A percentile compares a stretch with the other conserved stretches of the same genome.
Conservation (phyloP, 768 basidiomycete genomes). For the Crucibulum laeve region DNA sequence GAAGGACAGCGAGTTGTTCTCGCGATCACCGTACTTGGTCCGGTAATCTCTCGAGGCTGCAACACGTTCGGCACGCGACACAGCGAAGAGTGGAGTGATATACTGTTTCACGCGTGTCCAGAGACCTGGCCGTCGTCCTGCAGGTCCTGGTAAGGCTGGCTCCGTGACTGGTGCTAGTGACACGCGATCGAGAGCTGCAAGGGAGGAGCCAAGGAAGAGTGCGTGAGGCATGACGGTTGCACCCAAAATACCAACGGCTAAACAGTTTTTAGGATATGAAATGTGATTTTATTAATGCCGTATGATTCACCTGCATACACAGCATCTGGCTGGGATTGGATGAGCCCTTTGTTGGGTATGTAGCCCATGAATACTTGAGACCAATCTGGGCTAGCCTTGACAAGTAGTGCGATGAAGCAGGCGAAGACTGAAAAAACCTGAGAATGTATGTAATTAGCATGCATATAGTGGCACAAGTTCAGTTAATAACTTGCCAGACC, state of each 20-base stretch:
- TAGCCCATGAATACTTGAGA: slow-evolving; percentile 61
- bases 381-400: slow-evolving; percentile 64
- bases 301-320: slow-evolving; percentile 45
- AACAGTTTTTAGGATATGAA: slow-evolving; percentile 11
- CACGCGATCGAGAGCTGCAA: slow-evolving; percentile 29
- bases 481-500: slow-evolving; percentile 41
- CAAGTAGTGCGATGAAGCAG: slow-evolving; percentile 63
- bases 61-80: slow-evolving; percentile 25
- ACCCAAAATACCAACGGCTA: slow-evolving; percentile 57
- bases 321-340: slow-evolving; percentile 40
- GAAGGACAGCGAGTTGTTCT: slow-evolving; percentile 43
- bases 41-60: slow-evolving; percentile 25
- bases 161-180: slow-evolving; percentile 15
- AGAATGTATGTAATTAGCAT: slow-evolving; percentile 12
- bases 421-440: slow-evolving; percentile 58
- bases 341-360: slow-evolving; percentile 52
- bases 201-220: slow-evolving; percentile 30
- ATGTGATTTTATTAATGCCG: slow-evolving; percentile 8
- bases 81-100: slow-evolving; percentile 19
- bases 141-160: slow-evolving; percentile 7
- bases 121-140: slow-evolving; percentile 5
- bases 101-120: slow-evolving; percentile 5
- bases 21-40: slow-evolving; percentile 38
- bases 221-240: slow-evolving; percentile 84
- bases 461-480: slow-evolving; percentile 11